Base-by-base conservation (phyloP, 106 monocot species). In the Dendrobium nobile region DNA sequence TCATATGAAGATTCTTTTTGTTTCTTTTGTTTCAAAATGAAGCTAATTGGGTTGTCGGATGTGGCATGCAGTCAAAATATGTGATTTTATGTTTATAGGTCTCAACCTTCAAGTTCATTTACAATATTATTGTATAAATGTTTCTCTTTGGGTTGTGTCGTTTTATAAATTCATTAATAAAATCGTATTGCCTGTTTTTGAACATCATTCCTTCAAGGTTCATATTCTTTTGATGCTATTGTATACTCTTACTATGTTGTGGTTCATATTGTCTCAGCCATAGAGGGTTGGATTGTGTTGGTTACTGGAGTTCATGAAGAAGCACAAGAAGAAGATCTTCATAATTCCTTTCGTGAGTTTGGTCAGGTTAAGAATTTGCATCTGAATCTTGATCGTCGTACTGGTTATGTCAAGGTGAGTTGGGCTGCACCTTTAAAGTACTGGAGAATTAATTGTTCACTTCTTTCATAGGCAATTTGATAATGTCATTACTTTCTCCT, bases 221-320 rank as follows among this genome's bases (percentile, higher is more conserved):
- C 20, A 41, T 74, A 19, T 42, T 43, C 18, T n/a, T 41, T 64
- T 22, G 7, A 67, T 67, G 67, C 6, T 27, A 64, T 67, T 67
- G 26, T 67, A 10, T 73, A 41, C 41, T 18, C 16, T 40, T 40
- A 18, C 15, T 41, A 0, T 73, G 16, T 16, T 56, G 2, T 78
- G 2, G 28, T 19, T 45, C 5, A 17, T 48, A 76, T 48, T 24
- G 1, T 17, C 15, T 22, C 83, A 96, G 96, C 98, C 4, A 88
- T 99, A 43, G 95, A 99, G 77, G 98, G 98, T 44, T 99, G 95
- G 94, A 99, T 99, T 67, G 70, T 95, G 7, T 43, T 99, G 28
- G 98, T 90, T 44, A 99, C 95, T 78, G 98, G 98, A 85, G 89
- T 95, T 48, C 92, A 99, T 86, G 98, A 99, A 78, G 98, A 99